phyloP scores from a whole-genome alignment of 805 yeast genomes.

The Henningerozyma blattae region DNA sequence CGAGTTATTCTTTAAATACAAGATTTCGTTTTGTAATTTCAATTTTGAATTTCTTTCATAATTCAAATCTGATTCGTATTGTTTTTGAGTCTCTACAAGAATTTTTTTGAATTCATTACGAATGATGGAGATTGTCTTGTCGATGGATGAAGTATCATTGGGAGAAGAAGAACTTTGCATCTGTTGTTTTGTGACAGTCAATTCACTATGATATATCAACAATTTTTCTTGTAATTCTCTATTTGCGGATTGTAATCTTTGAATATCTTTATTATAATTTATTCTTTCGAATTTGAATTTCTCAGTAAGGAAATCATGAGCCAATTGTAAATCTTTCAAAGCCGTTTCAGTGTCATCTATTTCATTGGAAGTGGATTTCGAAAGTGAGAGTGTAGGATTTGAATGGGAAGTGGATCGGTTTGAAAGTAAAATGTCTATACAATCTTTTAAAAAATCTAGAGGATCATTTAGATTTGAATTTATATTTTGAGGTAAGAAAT shows the following conservation, averaged over 20 bases:
- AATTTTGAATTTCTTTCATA: conserved; percentile 42
- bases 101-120: conserved; percentile 59
- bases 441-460: conserved; percentile 17
- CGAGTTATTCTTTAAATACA: neutral
- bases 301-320: conserved; percentile 55
- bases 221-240: conserved; percentile 40
- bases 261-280: conserved; percentile 40
- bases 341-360: conserved; percentile 39
- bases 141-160: conserved; percentile 2
- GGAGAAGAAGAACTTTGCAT: conserved; percentile 7
- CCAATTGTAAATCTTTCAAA: conserved; percentile 54
- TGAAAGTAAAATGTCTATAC: conserved; percentile 16
- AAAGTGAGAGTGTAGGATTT: neutral
- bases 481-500: too few relatives aligned
- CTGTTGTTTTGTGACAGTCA: conserved; percentile 28
- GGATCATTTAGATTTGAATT: conserved; percentile 13
- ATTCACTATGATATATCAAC: conserved; percentile 25
- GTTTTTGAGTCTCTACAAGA: conserved; percentile 47
- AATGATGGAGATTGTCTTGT: conserved; percentile 40
- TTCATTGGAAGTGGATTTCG: neutral
- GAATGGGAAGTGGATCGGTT: too few relatives aligned
- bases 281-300: conserved; percentile 58
- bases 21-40: conserved; percentile 30
- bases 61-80: conserved; percentile 45
- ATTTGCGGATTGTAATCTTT: conserved; percentile 40